phyloP scores from a whole-genome alignment of 768 basidiomycete species.

The Leccinum pellstonianum region DNA sequence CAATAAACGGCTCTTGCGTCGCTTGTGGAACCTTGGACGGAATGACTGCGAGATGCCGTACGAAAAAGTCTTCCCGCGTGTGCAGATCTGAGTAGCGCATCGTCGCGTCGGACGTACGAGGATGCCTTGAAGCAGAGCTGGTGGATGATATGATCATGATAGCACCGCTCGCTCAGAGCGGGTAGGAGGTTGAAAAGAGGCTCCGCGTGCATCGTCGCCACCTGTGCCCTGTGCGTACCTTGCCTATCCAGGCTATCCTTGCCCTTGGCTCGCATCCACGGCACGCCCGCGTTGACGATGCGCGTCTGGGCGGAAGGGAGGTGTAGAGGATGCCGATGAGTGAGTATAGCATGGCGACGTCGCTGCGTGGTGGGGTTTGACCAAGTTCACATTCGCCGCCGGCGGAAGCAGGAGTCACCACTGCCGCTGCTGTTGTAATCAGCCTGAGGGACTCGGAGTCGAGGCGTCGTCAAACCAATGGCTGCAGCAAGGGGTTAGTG shows the following conservation, averaged over 20 bases:
- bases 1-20: constrained; percentile 46
- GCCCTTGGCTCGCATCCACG: constrained; percentile 48
- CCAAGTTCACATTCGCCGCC: no score
- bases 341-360: constrained; percentile 61
- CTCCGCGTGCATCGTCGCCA: constrained; percentile 26
- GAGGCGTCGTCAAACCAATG: no score
- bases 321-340: constrained; percentile 83
- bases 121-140: constrained; percentile 79
- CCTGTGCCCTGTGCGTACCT: constrained; percentile 25
- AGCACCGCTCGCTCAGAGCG: constrained; percentile 79
- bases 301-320: constrained; percentile 68
- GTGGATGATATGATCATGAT: constrained; percentile 61
- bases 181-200: constrained; percentile 70
- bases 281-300: constrained; percentile 70
- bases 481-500: no score
- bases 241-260: constrained; percentile 32
- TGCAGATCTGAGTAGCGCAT: constrained; percentile 72
- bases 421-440: no score
- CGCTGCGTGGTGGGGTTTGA: no score
- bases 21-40: constrained; percentile 61
- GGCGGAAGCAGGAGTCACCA: no score
- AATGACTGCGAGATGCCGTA: constrained; percentile 75
- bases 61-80: constrained; percentile 86
- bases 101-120: constrained; percentile 74
- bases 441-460: no score